Evolutionary conservation across 805 yeast species (phyloP).

Genomic region (Osmozyma mogii): DNA sequence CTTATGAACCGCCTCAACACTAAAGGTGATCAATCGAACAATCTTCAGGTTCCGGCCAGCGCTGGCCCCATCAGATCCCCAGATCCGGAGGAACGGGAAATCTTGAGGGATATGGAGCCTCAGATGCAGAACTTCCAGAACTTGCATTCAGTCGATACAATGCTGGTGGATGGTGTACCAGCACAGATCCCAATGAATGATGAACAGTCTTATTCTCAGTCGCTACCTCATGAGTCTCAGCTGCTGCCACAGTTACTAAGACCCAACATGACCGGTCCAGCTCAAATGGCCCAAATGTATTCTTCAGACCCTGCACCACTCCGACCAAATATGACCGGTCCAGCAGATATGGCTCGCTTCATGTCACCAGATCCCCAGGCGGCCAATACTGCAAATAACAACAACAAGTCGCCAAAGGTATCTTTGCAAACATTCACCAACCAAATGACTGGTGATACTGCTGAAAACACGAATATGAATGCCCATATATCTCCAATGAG

Average conservation of each 20-base stretch:
- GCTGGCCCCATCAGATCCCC: constrained; percentile 11
- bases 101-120: constrained; percentile 65
- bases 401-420: constrained; percentile 18
- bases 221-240: constrained; percentile 1
- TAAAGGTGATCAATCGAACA: constrained; percentile 11
- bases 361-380: constrained; percentile 15
- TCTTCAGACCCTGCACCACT: constrained; percentile 8
- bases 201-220: neutral
- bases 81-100: constrained; percentile 63
- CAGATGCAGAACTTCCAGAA: constrained; percentile 63
- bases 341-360: constrained; percentile 26
- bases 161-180: constrained; percentile 63
- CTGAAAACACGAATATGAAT: constrained; percentile 29
- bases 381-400: constrained; percentile 3
- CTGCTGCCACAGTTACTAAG: constrained; percentile 17
- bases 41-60: constrained; percentile 7
- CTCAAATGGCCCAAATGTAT: constrained; percentile 30
- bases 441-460: constrained; percentile 34
- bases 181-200: constrained; percentile 38
- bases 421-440: constrained; percentile 33
- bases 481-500: constrained; percentile 14
- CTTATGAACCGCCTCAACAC: constrained; percentile 37
- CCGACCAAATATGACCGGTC: constrained; percentile 2
- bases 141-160: constrained; percentile 67
- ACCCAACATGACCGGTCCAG: constrained; percentile 43